Conservation (phyloP, 306 rosid genomes). For the Ochetophila trinervis region DNA sequence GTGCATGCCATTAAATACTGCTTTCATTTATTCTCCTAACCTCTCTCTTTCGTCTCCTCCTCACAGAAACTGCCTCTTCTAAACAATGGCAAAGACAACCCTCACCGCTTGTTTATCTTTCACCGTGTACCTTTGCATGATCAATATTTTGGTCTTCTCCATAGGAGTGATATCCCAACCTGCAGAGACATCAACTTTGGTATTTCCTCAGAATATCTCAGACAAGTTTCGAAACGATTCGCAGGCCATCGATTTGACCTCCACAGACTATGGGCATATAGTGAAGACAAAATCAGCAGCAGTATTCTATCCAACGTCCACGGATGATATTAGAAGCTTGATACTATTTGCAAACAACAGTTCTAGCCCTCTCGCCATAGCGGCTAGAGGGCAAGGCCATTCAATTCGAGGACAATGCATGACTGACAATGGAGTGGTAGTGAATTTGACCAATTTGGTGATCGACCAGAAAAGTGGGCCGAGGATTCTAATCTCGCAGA, state of each 20-base stretch:
- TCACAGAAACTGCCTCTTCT: background rate
- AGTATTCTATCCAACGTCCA: constrained; percentile 46
- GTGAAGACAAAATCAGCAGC: constrained; percentile 36
- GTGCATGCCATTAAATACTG: background rate
- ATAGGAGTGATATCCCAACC: background rate
- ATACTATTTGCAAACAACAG: constrained; percentile 37
- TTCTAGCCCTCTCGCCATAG: constrained; percentile 24
- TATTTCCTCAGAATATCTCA: constrained; percentile 31
- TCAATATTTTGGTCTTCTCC: constrained; percentile 1
- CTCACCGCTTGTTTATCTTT: no score
- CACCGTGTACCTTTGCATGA: background rate
- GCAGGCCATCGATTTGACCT: constrained; percentile 32
- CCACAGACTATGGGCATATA: constrained; percentile 68
- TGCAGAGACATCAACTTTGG: background rate
- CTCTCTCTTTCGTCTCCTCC: background rate
- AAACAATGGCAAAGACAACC: background rate
- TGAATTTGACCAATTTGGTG: constrained; percentile 57
- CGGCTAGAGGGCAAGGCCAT: constrained; percentile 75
- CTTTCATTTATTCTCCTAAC: background rate
- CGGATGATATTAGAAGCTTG: constrained; percentile 38
- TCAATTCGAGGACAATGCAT: constrained; percentile 74
- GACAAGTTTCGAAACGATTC: constrained; percentile 44
- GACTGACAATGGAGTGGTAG: constrained; percentile 62
- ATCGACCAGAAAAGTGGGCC: constrained; percentile 8
- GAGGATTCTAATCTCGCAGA: constrained; percentile 33